Evolutionary conservation across 129 eudicot genomes (phyloP).

Genomic region (Solidago caesia): DNA sequence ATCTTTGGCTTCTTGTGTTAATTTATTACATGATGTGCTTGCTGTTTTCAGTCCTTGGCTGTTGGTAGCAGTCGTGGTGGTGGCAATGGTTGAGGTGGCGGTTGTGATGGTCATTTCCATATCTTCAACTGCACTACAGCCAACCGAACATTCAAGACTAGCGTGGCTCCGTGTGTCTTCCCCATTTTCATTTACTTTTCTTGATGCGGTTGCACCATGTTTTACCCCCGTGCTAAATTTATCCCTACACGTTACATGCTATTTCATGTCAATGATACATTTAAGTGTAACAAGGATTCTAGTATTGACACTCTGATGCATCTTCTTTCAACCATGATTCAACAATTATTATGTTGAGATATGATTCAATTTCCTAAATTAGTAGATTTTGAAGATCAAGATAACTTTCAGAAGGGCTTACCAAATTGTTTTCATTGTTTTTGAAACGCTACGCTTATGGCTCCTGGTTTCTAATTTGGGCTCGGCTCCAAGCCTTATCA

Average conservation of each 20-base stretch:
- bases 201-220: constrained; percentile 23
- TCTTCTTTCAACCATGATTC: too few species aligned
- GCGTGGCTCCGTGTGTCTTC: constrained; percentile 18
- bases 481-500: constrained; percentile 34
- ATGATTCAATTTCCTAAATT: too few species aligned
- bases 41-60: constrained; percentile 7
- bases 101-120: constrained; percentile 13
- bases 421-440: constrained; percentile 28
- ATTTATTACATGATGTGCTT: constrained; percentile 22
- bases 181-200: constrained; percentile 10
- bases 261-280: neutral
- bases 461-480: constrained; percentile 28
- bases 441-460: constrained; percentile 10
- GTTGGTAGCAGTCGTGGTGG: neutral
- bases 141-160: constrained; percentile 13
- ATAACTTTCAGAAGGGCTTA: constrained; percentile 1
- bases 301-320: too few species aligned
- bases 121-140: constrained; percentile 22
- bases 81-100: neutral
- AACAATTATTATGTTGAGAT: too few species aligned
- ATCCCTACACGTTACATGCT: constrained; percentile 40
- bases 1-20: constrained; percentile 16
- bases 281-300: neutral
- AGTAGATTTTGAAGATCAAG: neutral
- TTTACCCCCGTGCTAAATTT: constrained; percentile 38